Evolutionary conservation across 2,329 filamentous ascomycete species (phyloP).

Genomic region (Ceratocystis papillata): DNA sequence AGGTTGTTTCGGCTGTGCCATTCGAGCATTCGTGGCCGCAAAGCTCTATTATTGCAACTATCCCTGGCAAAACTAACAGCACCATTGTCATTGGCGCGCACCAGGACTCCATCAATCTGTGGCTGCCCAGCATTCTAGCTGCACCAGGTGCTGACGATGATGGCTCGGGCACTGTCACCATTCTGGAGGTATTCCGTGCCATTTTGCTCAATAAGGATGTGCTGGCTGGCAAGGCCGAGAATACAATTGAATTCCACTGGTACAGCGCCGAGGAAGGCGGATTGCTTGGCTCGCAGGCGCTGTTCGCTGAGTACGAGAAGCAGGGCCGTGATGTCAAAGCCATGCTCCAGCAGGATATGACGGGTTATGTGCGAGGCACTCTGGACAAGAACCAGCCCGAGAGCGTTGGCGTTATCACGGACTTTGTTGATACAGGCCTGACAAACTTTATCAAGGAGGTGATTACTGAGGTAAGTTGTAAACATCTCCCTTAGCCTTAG

Average conservation of each 20-base stretch:
- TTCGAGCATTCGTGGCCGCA: conserved; percentile 84
- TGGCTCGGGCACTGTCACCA: conserved; percentile 85
- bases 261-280: conserved; percentile 87
- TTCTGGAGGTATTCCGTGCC: conserved; percentile 78
- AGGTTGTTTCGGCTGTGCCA: conserved; percentile 55
- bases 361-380: conserved; percentile 73
- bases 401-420: conserved; percentile 83
- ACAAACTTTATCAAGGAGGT: conserved; percentile 86
- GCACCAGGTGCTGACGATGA: conserved; percentile 95
- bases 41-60: conserved; percentile 79
- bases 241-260: conserved; percentile 95
- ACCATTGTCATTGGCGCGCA: conserved; percentile 84
- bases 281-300: conserved; percentile 75
- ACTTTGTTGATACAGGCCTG: conserved; percentile 72
- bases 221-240: conserved; percentile 58
- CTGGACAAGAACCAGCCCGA: conserved; percentile 72
- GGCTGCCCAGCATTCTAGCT: conserved; percentile 68
- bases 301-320: conserved; percentile 73
- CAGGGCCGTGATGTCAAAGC: conserved; percentile 68
- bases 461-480: conserved; percentile 49
- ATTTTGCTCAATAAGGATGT: conserved; percentile 64
- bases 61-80: conserved; percentile 73
- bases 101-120: conserved; percentile 91
- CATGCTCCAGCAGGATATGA: conserved; percentile 99
- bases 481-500: background rate